Evolutionary conservation across 495 filamentous ascomycete genomes (phyloP), one percentile per base, ranked within the genome.

Genomic region (Talaromyces trachyspermus): DNA sequence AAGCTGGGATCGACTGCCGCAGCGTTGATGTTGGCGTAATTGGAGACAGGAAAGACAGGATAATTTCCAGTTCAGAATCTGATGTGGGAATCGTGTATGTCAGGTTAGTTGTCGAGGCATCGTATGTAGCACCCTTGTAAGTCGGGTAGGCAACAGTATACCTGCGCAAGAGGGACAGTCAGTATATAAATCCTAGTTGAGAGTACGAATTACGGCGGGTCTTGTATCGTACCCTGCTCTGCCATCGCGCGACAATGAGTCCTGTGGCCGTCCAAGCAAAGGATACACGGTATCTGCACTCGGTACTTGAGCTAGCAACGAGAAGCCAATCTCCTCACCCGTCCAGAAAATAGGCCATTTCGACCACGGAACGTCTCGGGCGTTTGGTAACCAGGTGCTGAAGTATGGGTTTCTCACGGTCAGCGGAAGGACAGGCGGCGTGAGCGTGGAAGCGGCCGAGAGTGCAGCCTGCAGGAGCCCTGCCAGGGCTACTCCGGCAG

Each of bases 261-360:
- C 89, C 18, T 95, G 89, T 2, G 91, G 84, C 48, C 87, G 80
- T 27, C 91, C 91, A 17, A 97, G 67, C 26, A 97, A 69, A 20
- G 91, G 89, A 60, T 89, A 97, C n/a, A 92, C 83, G 6, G 72
- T 76, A 38, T 73, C 74, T 10, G 80, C 71, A 19, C 77, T 75
- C 5, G 88, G 84, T 2, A 95, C 71, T 22, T 83, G 78, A 33
- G 86, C 89, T 59, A 95, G 77, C 49, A 94, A 63, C 0, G 82
- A 81, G 50, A 95, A 84, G 12, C 91, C 91, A 49, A 95, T 62
- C 73, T 90, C 79, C 58, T 84, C 76, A 15, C 91, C 89, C 11
- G 87, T 94, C 74, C 84, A 97, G 61, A 97, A 97, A 51, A 95
- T 94, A 22, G 90, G 91, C 90, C 91, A 97, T 61, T 80, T 79